Evolutionary conservation across 2,329 filamentous ascomycete genomes (phyloP).

Genomic region (Diaporthe sp.): DNA sequence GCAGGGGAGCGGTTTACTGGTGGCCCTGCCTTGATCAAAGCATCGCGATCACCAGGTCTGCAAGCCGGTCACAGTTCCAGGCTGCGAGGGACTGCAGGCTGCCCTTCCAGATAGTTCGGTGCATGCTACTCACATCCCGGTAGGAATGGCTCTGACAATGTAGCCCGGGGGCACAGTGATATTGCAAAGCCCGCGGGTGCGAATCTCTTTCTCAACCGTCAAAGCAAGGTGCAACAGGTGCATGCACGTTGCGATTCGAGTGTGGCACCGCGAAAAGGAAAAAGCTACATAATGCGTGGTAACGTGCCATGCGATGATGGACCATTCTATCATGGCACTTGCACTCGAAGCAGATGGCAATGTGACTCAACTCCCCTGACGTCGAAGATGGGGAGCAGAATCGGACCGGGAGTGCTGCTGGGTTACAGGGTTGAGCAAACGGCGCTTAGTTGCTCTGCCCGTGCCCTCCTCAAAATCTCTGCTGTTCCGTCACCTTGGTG

Average conservation of each 20-base stretch:
- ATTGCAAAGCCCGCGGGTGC: neutral
- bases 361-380: conserved; percentile 30
- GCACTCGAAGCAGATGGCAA: conserved; percentile 20
- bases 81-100: conserved; percentile 2
- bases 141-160: neutral
- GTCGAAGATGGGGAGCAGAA: conserved; percentile 27
- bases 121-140: neutral
- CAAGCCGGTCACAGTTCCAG: neutral
- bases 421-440: conserved; percentile 34
- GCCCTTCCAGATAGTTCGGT: neutral
- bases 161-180: conserved; percentile 18
- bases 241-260: conserved; percentile 1
- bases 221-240: neutral
- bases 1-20: neutral
- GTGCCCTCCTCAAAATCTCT: conserved; percentile 31
- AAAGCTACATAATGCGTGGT: conserved; percentile 29
- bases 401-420: conserved; percentile 29
- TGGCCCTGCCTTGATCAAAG: conserved; percentile 1
- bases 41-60: neutral
- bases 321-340: conserved; percentile 30
- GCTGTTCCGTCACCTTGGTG: conserved; percentile 27
- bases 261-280: neutral
- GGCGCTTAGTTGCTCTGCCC: conserved; percentile 34
- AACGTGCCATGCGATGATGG: conserved; percentile 34
- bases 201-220: neutral